A percentile compares a stretch with the other conserved stretches of the same genome.
phyloP scores from a whole-genome alignment of 441 rosid species.

The Gossypium lobatum region DNA sequence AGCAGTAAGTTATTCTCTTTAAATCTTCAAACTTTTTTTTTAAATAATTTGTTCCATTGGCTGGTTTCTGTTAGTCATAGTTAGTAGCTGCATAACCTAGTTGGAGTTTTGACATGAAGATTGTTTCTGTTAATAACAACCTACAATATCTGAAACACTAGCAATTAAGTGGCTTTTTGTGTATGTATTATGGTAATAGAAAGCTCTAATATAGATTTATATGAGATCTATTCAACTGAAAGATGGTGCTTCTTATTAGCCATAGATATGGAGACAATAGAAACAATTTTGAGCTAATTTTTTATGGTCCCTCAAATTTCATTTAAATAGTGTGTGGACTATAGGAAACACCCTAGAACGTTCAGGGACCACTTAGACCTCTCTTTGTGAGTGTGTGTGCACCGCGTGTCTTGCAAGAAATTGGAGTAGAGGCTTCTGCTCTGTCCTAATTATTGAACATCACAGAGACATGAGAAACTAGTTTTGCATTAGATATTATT shows the following conservation, averaged over 20 bases:
- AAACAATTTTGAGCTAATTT: neutral
- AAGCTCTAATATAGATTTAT: neutral
- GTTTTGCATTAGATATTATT: neutral
- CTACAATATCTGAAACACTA: conserved; percentile 7
- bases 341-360: neutral
- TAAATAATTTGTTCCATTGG: neutral
- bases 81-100: neutral
- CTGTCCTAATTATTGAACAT: neutral
- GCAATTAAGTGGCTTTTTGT: neutral
- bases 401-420: neutral
- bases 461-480: neutral
- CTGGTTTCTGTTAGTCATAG: conserved; percentile 5
- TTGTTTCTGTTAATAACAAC: conserved; percentile 9
- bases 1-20: conserved; percentile 42
- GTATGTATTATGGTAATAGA: neutral
- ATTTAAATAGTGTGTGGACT: neutral
- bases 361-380: neutral
- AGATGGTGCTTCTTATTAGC: neutral
- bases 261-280: neutral
- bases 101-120: conserved; percentile 6
- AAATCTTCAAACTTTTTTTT: neutral
- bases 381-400: neutral
- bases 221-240: neutral
- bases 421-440: neutral
- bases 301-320: neutral